A percentile compares a stretch with the other conserved stretches of the same genome.
These are phyloP conservation scores for Euphrasia confusa DNA, from an alignment of 257 asterid species.

Conservation along the genomic window DNA sequence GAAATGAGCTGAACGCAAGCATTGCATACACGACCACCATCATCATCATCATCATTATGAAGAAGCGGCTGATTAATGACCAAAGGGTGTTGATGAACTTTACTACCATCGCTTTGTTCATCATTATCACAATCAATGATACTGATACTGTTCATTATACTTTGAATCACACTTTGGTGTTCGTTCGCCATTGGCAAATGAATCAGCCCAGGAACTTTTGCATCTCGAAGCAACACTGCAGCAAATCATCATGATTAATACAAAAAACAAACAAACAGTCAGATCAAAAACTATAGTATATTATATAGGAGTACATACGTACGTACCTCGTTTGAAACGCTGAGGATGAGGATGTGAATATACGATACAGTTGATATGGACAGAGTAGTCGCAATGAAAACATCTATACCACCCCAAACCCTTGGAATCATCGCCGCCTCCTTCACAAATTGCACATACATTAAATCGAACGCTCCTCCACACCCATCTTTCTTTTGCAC, in stretches of 20 bases:
- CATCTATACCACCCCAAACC: constrained; percentile 4
- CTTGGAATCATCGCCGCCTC: neutral
- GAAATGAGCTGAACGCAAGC: neutral
- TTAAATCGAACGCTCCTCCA: too few species aligned
- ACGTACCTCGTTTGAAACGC: constrained; percentile 1
- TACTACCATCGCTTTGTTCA: neutral
- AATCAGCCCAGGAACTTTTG: constrained; percentile 6
- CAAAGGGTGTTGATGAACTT: neutral
- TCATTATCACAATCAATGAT: neutral
- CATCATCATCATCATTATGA: neutral
- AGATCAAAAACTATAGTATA: too few species aligned
- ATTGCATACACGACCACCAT: neutral
- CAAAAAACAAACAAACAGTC: too few species aligned
- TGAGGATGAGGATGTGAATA: constrained; percentile 1
- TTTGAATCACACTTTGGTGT: neutral
- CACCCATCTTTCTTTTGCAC: too few species aligned
- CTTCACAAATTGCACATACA: constrained; percentile 3
- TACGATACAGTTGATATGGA: constrained; percentile 9
- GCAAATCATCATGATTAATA: too few species aligned
- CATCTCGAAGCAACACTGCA: constrained; percentile 16
- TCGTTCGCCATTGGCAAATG: constrained; percentile 18
- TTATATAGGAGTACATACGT: neutral
- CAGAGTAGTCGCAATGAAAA: neutral
- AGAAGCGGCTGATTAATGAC: neutral
- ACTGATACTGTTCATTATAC: neutral